phyloP scores from a whole-genome alignment of 2,329 filamentous ascomycete species.

The Penicillium sp. region DNA sequence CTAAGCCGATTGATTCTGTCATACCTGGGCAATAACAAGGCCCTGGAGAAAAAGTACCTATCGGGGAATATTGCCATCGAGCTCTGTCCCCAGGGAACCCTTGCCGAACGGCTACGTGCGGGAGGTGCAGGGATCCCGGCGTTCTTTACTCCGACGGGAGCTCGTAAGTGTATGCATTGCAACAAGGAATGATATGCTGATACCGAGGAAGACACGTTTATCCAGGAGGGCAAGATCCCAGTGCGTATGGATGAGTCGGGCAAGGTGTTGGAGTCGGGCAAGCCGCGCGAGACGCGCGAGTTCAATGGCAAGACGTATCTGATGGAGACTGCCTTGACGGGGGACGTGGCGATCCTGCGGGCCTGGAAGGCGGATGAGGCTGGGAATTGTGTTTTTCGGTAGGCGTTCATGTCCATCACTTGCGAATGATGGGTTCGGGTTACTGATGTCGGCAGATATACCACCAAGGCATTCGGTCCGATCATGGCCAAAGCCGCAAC shows the following conservation, averaged over 20 bases:
- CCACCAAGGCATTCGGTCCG: constrained; percentile 68
- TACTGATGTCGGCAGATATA: constrained; percentile 45
- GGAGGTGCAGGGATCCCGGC: constrained; percentile 73
- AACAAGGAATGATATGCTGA: neutral
- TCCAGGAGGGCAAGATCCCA: constrained; percentile 48
- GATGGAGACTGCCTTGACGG: constrained; percentile 71
- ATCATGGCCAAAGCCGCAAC: constrained; percentile 78
- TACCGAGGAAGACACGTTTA: constrained; percentile 28
- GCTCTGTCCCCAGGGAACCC: constrained; percentile 65
- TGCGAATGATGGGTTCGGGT: neutral
- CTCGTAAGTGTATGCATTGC: constrained; percentile 46
- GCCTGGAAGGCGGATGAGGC: constrained; percentile 72
- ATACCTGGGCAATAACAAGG: constrained; percentile 73
- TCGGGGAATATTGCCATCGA: constrained; percentile 70
- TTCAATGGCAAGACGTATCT: constrained; percentile 70
- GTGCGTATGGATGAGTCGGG: constrained; percentile 78
- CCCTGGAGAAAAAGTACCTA: constrained; percentile 68
- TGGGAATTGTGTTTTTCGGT: constrained; percentile 76
- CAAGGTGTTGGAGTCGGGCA: constrained; percentile 67
- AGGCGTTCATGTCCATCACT: constrained; percentile 14
- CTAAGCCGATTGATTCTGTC: constrained; percentile 68
- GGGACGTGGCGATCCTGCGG: constrained; percentile 71
- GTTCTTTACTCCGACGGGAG: constrained; percentile 74
- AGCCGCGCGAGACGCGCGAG: constrained; percentile 64
- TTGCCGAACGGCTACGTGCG: constrained; percentile 55